Percentiles rank a stretch among this genome's conserved stretches.
Evolutionary conservation across 2,329 filamentous ascomycete species (phyloP).

Genomic region (Sclerotinia nivalis): DNA sequence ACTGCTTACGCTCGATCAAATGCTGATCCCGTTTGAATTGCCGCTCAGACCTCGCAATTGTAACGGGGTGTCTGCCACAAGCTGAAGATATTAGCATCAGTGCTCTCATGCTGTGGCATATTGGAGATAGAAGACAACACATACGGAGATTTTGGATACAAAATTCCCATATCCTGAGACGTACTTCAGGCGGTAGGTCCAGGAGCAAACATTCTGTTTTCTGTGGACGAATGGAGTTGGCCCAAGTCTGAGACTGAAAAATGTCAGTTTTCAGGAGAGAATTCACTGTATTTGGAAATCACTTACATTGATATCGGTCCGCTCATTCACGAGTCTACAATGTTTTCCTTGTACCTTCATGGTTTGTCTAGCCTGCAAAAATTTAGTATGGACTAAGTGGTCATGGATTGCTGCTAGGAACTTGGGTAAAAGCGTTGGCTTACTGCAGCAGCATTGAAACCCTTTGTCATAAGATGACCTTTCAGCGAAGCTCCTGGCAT

Average conservation of each 20-base stretch:
- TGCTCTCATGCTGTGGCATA: background rate
- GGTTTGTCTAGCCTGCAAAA: background rate
- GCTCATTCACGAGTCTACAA: background rate
- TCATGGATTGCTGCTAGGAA: background rate
- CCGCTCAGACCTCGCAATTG: background rate
- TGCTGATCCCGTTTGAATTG: background rate
- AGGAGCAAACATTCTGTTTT: background rate
- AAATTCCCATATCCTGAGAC: background rate
- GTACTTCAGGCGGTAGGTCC: background rate
- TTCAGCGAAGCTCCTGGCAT: slow-evolving; percentile 5
- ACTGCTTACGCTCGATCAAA: background rate
- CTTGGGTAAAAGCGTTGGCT: background rate
- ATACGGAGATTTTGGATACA: background rate
- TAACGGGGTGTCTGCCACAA: background rate
- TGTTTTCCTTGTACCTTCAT: background rate
- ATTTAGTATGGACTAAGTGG: background rate
- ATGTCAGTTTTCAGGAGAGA: background rate
- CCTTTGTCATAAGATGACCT: background rate
- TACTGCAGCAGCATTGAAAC: background rate
- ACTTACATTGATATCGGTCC: background rate
- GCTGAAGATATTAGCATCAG: background rate
- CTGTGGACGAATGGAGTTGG: background rate
- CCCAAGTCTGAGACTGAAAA: background rate
- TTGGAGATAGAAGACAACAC: background rate
- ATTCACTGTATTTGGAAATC: background rate